phyloP scores from a whole-genome alignment of 2,329 filamentous ascomycete species.

The Epichloe scottii region DNA sequence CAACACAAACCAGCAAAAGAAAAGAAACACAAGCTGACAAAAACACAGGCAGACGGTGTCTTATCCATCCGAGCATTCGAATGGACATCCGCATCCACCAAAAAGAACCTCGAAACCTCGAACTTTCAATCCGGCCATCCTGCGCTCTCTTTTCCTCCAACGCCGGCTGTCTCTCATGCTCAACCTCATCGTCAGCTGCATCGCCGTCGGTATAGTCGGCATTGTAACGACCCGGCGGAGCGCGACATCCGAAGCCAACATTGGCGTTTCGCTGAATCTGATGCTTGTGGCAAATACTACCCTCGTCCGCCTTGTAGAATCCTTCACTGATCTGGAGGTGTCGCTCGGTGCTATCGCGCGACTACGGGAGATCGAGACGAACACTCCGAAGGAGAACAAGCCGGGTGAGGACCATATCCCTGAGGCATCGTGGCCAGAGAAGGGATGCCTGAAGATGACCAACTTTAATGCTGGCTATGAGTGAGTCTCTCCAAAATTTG shows the following conservation, averaged over 20 bases:
- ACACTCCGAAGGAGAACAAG: conserved; percentile 8
- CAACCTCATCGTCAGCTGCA: conserved; percentile 9
- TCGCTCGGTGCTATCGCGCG: conserved; percentile 14
- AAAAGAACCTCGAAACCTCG: background rate
- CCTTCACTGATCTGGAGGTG: conserved; percentile 13
- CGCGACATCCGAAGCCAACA: background rate
- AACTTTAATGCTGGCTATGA: conserved; percentile 10
- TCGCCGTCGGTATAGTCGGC: conserved; percentile 14
- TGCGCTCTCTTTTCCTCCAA: background rate
- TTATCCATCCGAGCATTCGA: conserved; percentile 2
- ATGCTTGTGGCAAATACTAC: conserved; percentile 13
- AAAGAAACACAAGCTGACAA: background rate
- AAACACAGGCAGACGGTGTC: background rate
- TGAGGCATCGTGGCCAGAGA: conserved; percentile 9
- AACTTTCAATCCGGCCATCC: background rate
- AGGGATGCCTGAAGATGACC: conserved; percentile 8
- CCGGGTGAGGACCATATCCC: conserved; percentile 3
- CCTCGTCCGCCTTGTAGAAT: no score
- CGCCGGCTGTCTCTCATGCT: background rate
- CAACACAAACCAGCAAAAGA: no score
- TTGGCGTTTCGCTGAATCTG: conserved; percentile 15
- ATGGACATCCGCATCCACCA: background rate
- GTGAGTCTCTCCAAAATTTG: conserved; percentile 2
- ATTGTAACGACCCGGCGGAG: conserved; percentile 8
- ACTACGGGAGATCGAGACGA: conserved; percentile 9